Evolutionary conservation across 2,329 filamentous ascomycete genomes (phyloP).

Genomic region (Zarea fungicola): DNA sequence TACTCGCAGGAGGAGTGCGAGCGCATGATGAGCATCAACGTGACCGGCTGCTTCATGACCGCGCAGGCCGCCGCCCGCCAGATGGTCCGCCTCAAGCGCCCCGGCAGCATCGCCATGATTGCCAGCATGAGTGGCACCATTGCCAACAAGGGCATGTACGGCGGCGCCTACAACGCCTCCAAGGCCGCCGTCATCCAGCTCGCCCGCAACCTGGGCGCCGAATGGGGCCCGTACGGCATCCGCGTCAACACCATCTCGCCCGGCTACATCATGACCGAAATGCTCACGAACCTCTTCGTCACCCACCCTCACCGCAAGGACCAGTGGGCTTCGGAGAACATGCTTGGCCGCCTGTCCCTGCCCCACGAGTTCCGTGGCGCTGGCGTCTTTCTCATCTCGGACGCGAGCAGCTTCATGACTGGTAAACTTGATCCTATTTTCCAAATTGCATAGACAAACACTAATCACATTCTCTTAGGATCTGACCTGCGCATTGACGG

Average conservation of each 20-base stretch:
- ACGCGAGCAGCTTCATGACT: constrained; percentile 70
- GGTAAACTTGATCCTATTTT: no score
- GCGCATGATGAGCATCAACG: constrained; percentile 76
- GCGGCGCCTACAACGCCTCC: constrained; percentile 68
- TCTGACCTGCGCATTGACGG: constrained; percentile 66
- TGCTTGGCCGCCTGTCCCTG: constrained; percentile 65
- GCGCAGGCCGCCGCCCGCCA: constrained; percentile 83
- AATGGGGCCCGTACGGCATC: constrained; percentile 69
- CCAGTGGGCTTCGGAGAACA: constrained; percentile 79
- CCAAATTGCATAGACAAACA: not conserved
- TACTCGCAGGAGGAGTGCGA: constrained; percentile 71
- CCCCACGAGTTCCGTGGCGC: constrained; percentile 68
- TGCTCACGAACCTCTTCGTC: constrained; percentile 77
- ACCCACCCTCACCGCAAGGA: constrained; percentile 62
- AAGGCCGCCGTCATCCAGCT: constrained; percentile 72
- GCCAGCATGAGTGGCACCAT: constrained; percentile 66
- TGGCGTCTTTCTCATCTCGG: constrained; percentile 67
- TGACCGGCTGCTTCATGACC: constrained; percentile 81
- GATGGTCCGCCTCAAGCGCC: constrained; percentile 53
- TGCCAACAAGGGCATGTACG: constrained; percentile 56
- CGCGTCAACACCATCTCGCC: constrained; percentile 78
- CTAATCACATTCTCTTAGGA: not conserved
- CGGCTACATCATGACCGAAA: constrained; percentile 74
- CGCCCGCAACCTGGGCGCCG: constrained; percentile 62
- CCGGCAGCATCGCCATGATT: constrained; percentile 61